Evolutionary conservation across 805 yeast species (phyloP).

Genomic region (Wickerhamiella spandovensis): DNA sequence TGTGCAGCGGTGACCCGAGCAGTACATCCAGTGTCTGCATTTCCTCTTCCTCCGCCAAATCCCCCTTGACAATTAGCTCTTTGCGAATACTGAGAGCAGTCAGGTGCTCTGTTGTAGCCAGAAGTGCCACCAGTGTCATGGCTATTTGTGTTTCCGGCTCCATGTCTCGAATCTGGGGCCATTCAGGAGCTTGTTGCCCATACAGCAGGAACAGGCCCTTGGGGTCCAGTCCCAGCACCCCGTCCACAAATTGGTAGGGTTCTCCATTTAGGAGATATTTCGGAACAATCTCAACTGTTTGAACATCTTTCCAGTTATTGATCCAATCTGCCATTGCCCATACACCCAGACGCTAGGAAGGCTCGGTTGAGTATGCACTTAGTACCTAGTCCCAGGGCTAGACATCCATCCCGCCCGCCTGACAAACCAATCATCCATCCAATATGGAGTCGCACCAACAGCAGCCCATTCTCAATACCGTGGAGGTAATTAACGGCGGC

Average conservation of each 20-base stretch:
- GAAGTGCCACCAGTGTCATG: constrained; percentile 15
- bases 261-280: background rate
- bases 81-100: constrained; percentile 21
- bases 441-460: constrained; percentile 17
- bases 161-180: background rate
- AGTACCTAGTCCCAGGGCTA: too few relatives aligned
- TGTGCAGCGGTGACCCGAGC: constrained; percentile 23
- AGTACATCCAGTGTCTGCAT: constrained; percentile 18
- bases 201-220: constrained; percentile 11
- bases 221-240: constrained; percentile 18
- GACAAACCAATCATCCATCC: background rate
- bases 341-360: too few relatives aligned
- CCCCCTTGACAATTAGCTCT: constrained; percentile 8
- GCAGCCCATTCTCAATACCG: constrained; percentile 19
- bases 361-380: too few relatives aligned
- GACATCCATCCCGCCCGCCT: background rate
- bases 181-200: constrained; percentile 3
- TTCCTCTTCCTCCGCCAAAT: constrained; percentile 12
- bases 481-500: constrained; percentile 21
- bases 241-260: constrained; percentile 9
- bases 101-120: constrained; percentile 23
- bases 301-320: background rate
- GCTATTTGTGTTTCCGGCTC: background rate
- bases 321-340: background rate
- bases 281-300: background rate